Evolutionary conservation across 192 early-diverging fungal genomes (phyloP), one percentile per base, ranked within the genome.

Genomic region (Entomortierella chlamydospora): DNA sequence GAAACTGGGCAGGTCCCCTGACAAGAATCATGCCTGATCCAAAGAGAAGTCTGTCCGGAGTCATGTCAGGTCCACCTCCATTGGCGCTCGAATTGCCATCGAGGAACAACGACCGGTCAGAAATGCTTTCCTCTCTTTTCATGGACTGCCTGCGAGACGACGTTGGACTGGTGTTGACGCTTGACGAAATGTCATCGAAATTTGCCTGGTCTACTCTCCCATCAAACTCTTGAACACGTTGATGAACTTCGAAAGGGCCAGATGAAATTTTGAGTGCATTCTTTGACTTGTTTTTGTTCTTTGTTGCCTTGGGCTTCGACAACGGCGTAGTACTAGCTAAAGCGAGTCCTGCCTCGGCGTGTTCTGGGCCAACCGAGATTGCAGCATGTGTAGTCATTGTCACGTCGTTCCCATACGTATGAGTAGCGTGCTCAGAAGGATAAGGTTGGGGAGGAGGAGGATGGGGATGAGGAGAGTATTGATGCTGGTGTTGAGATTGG

Each of bases 21-120:
- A 78, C 67, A 12, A 78, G 50, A n/a, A 70, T 70, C 55, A 78
- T 64, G 12, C 74, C 74, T 5, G 61, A 61, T 26, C 74, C 74
- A 78, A 78, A 78, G 10, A 64, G 52, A 12, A 78, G 13, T 2
- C 61, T 78, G 22, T 58, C 29, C 4, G 66, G 66, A 8, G 51
- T 34, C 25, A n/a, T 4, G 11, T 23, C 18, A 23, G 20, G 20
- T 47, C 7, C 45, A 20, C 15, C 15, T 17, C 45, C 45, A 47
- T 37, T 37, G 10, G 45, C 15, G 4, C 45, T 17, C 4, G 45
- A 20, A 20, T 20, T 20, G 15, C 2, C 15, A 47, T 47, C 45
- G 15, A 20, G 20, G 45, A 15, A 3, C 12, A 47, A 17, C 15
- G 12, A 20, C 15, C 45, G 45, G 20, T 47, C 45, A 47, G 45